Conservation (phyloP, 768 basidiomycete genomes). For the Tylopilus rubrobrunneus region DNA sequence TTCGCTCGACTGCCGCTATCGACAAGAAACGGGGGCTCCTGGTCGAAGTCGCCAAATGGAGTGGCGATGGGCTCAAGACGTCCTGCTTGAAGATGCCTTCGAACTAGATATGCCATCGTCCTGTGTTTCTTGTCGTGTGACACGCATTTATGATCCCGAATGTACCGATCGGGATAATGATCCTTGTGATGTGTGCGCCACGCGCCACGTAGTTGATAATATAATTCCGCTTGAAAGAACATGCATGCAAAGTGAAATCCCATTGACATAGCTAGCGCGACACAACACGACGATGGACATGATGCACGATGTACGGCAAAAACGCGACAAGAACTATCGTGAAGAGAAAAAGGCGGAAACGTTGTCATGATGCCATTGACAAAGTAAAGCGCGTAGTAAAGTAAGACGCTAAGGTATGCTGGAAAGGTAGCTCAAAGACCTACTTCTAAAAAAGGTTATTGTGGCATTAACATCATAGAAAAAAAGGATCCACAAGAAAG, state of each 20-base stretch:
- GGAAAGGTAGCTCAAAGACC: not conserved
- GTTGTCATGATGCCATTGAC: constrained; percentile 4
- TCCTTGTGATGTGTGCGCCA: not conserved
- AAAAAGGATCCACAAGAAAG: constrained; percentile 2
- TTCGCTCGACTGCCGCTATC: constrained; percentile 65
- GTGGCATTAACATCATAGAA: not conserved
- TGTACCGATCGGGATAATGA: not conserved
- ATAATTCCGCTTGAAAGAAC: not conserved
- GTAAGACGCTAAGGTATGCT: constrained; percentile 8
- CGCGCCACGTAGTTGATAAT: no score
- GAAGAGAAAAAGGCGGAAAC: not conserved
- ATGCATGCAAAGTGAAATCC: constrained; percentile 8
- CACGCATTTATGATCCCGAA: not conserved
- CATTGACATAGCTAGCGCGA: constrained; percentile 22
- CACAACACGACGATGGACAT: constrained; percentile 24
- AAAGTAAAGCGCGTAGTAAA: constrained; percentile 12
- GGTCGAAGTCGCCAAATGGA: constrained; percentile 79
- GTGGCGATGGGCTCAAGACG: constrained; percentile 76
- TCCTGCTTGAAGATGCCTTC: constrained; percentile 78
- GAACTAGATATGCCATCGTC: constrained; percentile 29
- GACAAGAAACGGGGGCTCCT: constrained; percentile 76
- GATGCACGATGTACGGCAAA: constrained; percentile 13
- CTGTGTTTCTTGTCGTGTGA: not conserved
- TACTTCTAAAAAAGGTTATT: constrained; percentile 1
- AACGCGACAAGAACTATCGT: constrained; percentile 15